Base-by-base conservation (phyloP, 1,139 yeast genomes). In the Lodderomyces theae region DNA sequence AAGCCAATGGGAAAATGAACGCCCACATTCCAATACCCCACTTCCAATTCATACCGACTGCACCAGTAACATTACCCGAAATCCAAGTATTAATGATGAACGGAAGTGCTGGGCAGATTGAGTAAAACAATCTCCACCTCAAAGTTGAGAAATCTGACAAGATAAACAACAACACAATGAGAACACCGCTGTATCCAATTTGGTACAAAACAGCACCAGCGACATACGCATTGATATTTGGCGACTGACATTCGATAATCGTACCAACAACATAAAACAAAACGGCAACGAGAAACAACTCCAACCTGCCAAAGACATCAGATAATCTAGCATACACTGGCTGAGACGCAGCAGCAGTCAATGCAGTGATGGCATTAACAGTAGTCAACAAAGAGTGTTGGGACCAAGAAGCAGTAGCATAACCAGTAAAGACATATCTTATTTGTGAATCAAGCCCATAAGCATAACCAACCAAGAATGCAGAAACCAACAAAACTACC, bases 21-120 rank as follows among this genome's bases (percentile, higher is more conserved):
- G 72, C 72, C 69, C 69, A 68, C 60, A 67, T 65, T 19, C 66
- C 68, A 37, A 65, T 58, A 21, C 69, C 67, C 94, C 94, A 84
- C 2, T 61, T 48, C 57, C 66, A 60, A 7, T 43, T 32, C n/a
- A 53, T 49, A 24, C 53, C 54, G 32, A 59, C 51, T n/a, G 51
- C 51, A 25, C 38, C 51, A 10, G 77, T 64, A 37, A 84, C 64
- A 49, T 80, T 67, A 54, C 89, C 90, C 18, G 81, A 63, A 40
- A 83, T 71, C 92, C 92, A 85, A 13, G 92, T 82, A 57, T 82
- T 85, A 59, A 85, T 81, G 50, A 85, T 77, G 51, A 74, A 80
- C 2, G 92, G 92, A 51, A 78, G 65, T 4, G 86, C 79, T 15
- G 89, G 88, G 23, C 80, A 64, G 49, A 81, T 77, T 24, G 82